Percentiles rank a stretch among this genome's conserved stretches.
Evolutionary conservation across 164 flowering plant genomes (phyloP).

Genomic region (Taxillus chinensis): DNA sequence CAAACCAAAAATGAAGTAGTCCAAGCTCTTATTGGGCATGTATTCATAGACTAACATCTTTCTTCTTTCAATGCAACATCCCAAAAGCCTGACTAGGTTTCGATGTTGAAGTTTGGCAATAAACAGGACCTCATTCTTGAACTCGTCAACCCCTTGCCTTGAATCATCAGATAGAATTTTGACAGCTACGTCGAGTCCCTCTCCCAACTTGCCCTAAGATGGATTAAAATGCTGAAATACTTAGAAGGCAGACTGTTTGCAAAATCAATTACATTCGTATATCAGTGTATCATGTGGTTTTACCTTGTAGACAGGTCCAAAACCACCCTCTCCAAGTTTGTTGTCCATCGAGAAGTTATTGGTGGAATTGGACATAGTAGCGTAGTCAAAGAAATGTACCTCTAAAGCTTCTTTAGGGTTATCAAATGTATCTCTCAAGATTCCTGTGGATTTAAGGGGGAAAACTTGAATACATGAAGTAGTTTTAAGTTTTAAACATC

Average conservation of each 20-base stretch:
- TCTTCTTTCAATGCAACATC: constrained; percentile 15
- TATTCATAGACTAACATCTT: constrained; percentile 13
- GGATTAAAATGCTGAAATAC: not conserved
- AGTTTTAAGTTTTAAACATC: not conserved
- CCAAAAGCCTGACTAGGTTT: constrained; percentile 15
- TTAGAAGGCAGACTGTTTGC: not conserved
- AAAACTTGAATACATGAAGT: not conserved
- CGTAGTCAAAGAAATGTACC: not conserved
- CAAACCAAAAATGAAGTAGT: constrained; percentile 14
- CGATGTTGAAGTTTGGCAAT: constrained; percentile 15
- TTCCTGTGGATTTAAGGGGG: not conserved
- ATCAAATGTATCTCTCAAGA: not conserved
- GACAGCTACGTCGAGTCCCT: constrained; percentile 14
- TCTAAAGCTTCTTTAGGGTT: not conserved
- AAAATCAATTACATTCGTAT: not conserved
- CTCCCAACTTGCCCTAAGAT: constrained; percentile 8
- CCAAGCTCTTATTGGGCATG: constrained; percentile 15
- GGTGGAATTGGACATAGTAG: not conserved
- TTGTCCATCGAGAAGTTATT: not conserved
- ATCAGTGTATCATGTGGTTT: not conserved
- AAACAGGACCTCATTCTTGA: constrained; percentile 11
- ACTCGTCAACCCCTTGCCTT: constrained; percentile 12
- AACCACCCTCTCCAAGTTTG: not conserved
- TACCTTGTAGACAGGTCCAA: constrained; percentile 1
- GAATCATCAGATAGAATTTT: constrained; percentile 12